These are phyloP conservation scores for Erodium trifolium DNA, from an alignment of 441 rosid genomes.

Conservation along the genomic window DNA sequence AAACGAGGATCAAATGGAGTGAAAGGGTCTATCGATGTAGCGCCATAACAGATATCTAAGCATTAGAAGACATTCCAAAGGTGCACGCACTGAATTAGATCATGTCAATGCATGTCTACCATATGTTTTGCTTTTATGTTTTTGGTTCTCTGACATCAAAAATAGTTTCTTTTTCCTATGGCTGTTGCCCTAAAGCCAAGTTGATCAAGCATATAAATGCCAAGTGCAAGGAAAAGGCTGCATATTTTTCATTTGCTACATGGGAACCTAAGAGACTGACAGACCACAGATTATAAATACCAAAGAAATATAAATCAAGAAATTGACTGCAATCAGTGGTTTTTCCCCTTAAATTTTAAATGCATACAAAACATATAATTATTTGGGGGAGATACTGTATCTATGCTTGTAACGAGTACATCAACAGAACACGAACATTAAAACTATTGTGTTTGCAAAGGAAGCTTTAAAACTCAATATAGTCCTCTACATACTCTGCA, in stretches of 20 bases:
- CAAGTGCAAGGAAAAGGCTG: background rate
- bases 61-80: background rate
- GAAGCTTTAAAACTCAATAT: no score
- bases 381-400: background rate
- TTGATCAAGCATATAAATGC: background rate
- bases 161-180: background rate
- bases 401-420: background rate
- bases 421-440: background rate
- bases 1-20: background rate
- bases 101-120: background rate
- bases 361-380: background rate
- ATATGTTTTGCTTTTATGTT: background rate
- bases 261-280: background rate
- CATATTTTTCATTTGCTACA: background rate
- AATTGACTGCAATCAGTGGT: background rate
- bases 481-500: background rate
- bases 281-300: no score
- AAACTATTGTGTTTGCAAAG: background rate
- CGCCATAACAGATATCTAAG: background rate
- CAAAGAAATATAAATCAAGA: background rate
- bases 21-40: background rate
- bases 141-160: background rate
- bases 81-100: slow-evolving; percentile 1
- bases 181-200: background rate
- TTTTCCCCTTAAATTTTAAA: background rate